These are phyloP conservation scores for Neurospora sp. DNA, from an alignment of 495 filamentous ascomycete genomes.

Conservation along the genomic window DNA sequence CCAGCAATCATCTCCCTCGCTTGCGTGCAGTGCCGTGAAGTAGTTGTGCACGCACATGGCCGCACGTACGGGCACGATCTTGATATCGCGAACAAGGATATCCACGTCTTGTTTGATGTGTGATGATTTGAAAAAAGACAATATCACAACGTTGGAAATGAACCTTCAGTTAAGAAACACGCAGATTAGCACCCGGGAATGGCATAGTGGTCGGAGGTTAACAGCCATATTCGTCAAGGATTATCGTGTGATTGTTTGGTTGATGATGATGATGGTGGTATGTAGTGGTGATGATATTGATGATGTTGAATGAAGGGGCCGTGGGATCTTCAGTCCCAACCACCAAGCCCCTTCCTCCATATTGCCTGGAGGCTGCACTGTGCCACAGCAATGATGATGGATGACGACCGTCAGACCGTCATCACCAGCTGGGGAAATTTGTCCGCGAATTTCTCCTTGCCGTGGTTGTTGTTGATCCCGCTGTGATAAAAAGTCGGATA, in stretches of 20 bases:
- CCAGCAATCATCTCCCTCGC: not conserved
- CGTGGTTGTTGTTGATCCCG: not conserved
- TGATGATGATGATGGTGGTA: not conserved
- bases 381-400: not conserved
- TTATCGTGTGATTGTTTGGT: not conserved
- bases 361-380: not conserved
- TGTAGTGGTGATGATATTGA: not conserved
- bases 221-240: not conserved
- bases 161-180: not conserved
- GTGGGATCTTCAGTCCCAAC: not conserved
- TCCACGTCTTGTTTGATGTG: not conserved
- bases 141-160: not conserved
- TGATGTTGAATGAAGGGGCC: not conserved
- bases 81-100: not conserved
- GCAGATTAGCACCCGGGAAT: not conserved
- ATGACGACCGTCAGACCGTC: not conserved
- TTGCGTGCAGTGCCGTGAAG: not conserved
- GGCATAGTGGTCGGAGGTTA: not conserved
- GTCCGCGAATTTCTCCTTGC: not conserved
- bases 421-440: not conserved
- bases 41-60: not conserved
- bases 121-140: not conserved
- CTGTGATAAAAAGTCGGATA: not conserved
- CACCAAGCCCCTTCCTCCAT: not conserved
- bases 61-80: not conserved